Evolutionary conservation across 106 monocot species (phyloP).

Genomic region (Iris macrosiphon): DNA sequence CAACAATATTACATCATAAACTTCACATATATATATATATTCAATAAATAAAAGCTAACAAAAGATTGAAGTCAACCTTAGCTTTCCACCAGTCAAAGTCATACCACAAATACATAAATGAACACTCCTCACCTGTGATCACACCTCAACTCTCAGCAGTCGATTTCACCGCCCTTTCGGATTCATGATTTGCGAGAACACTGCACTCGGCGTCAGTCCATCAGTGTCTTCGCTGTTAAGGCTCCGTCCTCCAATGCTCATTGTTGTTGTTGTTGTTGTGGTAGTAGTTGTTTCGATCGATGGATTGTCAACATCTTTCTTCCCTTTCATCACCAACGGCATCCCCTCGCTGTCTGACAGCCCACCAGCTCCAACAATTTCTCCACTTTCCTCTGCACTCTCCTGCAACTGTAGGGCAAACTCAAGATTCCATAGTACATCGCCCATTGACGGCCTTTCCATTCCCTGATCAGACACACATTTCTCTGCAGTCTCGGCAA

Average conservation of each 20-base stretch:
- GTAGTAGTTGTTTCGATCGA: conserved; percentile 8
- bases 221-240: conserved; percentile 28
- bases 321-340: conserved; percentile 11
- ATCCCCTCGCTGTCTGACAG: conserved; percentile 15
- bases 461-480: conserved; percentile 47
- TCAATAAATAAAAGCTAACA: background rate
- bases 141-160: background rate
- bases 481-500: conserved; percentile 53
- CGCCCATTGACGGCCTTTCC: conserved; percentile 57
- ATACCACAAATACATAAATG: background rate
- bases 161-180: conserved; percentile 62
- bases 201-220: conserved; percentile 52
- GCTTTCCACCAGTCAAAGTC: too few species aligned
- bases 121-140: background rate
- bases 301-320: conserved; percentile 23
- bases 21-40: background rate
- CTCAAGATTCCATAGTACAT: conserved; percentile 68
- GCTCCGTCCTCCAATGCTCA: conserved; percentile 40
- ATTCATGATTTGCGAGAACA: conserved; percentile 73
- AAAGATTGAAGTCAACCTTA: too few species aligned
- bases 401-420: conserved; percentile 57
- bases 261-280: conserved; percentile 22
- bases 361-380: background rate
- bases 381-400: conserved; percentile 38
- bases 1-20: conserved; percentile 2